Evolutionary conservation across 371 early-diverging fungal species (phyloP).

Genomic region (Syncephalastrum monosporum): DNA sequence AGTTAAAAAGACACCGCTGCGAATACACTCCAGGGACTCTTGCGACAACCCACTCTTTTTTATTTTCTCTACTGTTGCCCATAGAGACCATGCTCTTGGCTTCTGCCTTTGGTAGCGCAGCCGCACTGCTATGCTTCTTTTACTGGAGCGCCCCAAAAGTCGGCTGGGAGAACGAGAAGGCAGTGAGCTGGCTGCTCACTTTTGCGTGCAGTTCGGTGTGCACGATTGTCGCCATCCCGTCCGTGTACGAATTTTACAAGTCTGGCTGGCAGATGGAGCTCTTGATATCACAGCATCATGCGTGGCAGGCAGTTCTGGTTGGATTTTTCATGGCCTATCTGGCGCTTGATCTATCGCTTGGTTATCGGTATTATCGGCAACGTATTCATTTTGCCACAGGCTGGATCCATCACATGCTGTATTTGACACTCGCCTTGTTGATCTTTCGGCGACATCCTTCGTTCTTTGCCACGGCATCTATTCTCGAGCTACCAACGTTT

Average conservation of each 20-base stretch:
- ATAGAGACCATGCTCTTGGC: too few relatives aligned
- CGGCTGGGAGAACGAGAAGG: conserved; percentile 24
- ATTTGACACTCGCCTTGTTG: conserved; percentile 16
- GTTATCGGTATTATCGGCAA: conserved; percentile 36
- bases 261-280: conserved; percentile 22
- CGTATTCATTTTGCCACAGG: conserved; percentile 46
- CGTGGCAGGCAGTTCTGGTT: conserved; percentile 8
- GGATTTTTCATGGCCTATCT: conserved; percentile 40
- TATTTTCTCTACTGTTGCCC: too few relatives aligned
- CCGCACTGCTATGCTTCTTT: too few relatives aligned
- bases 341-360: conserved; percentile 39
- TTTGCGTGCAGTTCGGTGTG: conserved; percentile 38
- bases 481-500: conserved; percentile 34
- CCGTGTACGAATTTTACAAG: conserved; percentile 22
- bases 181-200: conserved; percentile 39
- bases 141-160: too few relatives aligned
- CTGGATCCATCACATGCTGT: conserved; percentile 49
- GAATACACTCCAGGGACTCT: too few relatives aligned
- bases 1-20: too few relatives aligned
- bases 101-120: too few relatives aligned
- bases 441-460: conserved; percentile 19
- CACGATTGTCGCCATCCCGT: conserved; percentile 32
- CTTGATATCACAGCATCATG: too few relatives aligned
- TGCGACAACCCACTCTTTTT: too few relatives aligned
- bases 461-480: conserved; percentile 24